Evolutionary conservation across 129 eudicot genomes (phyloP), one percentile per base, ranked within the genome.

Genomic region (Daucus carota): DNA sequence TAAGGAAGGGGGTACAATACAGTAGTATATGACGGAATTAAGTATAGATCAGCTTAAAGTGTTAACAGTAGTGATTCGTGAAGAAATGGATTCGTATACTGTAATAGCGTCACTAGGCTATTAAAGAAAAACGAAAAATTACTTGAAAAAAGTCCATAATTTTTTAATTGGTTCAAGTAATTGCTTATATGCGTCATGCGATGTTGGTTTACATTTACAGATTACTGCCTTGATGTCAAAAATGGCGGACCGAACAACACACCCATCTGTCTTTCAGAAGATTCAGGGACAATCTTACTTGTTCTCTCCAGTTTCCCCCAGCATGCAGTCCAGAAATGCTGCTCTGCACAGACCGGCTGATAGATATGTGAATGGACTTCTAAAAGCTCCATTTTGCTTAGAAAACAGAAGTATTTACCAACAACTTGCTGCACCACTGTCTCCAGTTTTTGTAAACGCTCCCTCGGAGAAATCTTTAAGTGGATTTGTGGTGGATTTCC

Each of bases 401-500:
- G 22, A 74, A 48, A 57, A n/a, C 57, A 84, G 60, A 46, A 69
- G 70, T 48, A 60, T 57, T 63, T 68, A 50, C 45, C 76, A 79
- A 65, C 41, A 74, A 34, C 43, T 59, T 50, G 71, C 54, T 50
- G 40, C 85, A 26, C 84, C 82, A 66, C 34, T 67, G 16, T 78
- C 81, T 43, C 85, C 86, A 32, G 44, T 90, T 73, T 73, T 77
- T 32, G 76, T 85, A 40, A 87, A 79, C 26, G 88, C 96, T 73
- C 86, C 93, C 33, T 43, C 85, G 5, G 98, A 92, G 62, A 86
- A 88, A 76, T 76, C 83, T 36, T 57, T 78, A 12, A 46, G 78
- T 8, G 83, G 81, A 47, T 87, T 92, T 29, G 38, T 83, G 77
- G 80, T 84, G 66, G 92, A 89, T 85, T 89, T 89, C 73, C 82